These are phyloP conservation scores for Protomyces inundatus DNA, from an alignment of 1,139 yeast genomes.

Conservation along the genomic window DNA sequence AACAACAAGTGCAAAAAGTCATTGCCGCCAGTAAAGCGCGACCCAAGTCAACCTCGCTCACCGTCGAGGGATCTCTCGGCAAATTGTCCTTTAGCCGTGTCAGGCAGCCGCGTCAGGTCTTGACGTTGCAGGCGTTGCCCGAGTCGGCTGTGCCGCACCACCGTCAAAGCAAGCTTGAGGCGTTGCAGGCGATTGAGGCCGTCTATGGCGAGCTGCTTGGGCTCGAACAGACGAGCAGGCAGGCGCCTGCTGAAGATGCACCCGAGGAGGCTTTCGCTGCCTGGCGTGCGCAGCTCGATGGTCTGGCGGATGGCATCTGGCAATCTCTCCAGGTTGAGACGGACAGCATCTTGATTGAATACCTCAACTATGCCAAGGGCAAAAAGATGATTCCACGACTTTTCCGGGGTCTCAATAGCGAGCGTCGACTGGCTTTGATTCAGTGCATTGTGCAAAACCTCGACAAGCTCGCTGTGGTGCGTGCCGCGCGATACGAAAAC, in stretches of 20 bases:
- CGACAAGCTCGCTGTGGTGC: constrained; percentile 72
- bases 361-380: constrained; percentile 80
- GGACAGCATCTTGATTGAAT: constrained; percentile 55
- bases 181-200: constrained; percentile 55
- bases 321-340: constrained; percentile 47
- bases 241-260: constrained; percentile 45
- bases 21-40: constrained; percentile 91
- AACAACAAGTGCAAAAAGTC: constrained; percentile 94
- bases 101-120: constrained; percentile 82
- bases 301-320: constrained; percentile 52
- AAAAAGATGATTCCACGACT: constrained; percentile 83
- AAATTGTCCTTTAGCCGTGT: constrained; percentile 76
- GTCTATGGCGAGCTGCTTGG: constrained; percentile 73
- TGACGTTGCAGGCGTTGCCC: constrained; percentile 50
- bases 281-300: constrained; percentile 38
- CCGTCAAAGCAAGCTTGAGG: constrained; percentile 38
- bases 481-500: constrained; percentile 59
- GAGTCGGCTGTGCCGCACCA: constrained; percentile 37
- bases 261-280: constrained; percentile 33
- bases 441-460: constrained; percentile 78
- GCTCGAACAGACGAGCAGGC: constrained; percentile 78
- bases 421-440: constrained; percentile 71
- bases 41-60: constrained; percentile 65
- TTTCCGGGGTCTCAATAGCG: constrained; percentile 72
- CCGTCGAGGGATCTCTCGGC: constrained; percentile 87